Evolutionary conservation across 2,329 filamentous ascomycete genomes (phyloP), one percentile per base, ranked within the genome.

Genomic region (Dactylellina cionopaga): DNA sequence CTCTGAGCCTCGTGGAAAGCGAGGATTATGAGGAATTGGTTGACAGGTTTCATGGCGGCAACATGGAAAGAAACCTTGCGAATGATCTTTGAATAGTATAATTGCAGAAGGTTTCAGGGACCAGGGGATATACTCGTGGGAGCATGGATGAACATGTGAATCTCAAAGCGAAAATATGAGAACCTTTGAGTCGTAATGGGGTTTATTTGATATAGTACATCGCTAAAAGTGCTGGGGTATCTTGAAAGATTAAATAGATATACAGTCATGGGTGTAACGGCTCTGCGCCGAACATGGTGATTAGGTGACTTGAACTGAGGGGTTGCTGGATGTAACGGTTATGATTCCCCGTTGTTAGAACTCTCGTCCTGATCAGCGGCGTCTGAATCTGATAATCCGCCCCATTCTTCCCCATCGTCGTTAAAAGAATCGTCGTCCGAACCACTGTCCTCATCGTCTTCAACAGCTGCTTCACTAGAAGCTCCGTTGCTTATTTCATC

Each of bases 391-490:
- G 76, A 69, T 15, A 76, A 39, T 46, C 73, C 69, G 24, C 68
- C 69, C 73, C 74, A 76, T 60, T 75, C 74, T 19, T 74, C 74
- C 2, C 71, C 72, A 47, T 58, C 69, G 15, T 77, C 78, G 25
- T 73, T 76, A 35, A 75, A 69, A 15, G 68, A 76, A 9, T 77
- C 75, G 47, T 84, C 81, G 52, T 81, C 81, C 47, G 81, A 80
- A 46, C 80, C 80, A 56, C 81, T 80, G 60, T 80, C 81, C 25
- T 80, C 81, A 54, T 81, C 82, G 47, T 80, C 81, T 17, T 82
- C 80, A 55, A 81, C 83, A 19, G 80, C 79, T 43, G 81, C 83
- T 59, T 79, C 80, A 37, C 80, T 80, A 35, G 80, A 80, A 10
- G 81, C 80, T 6, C 80, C 79, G 27, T 77, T 77, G 2, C 80